Evolutionary conservation across 306 rosid genomes (phyloP), one percentile per base, ranked within the genome.

Genomic region (Inga leiocalycina): DNA sequence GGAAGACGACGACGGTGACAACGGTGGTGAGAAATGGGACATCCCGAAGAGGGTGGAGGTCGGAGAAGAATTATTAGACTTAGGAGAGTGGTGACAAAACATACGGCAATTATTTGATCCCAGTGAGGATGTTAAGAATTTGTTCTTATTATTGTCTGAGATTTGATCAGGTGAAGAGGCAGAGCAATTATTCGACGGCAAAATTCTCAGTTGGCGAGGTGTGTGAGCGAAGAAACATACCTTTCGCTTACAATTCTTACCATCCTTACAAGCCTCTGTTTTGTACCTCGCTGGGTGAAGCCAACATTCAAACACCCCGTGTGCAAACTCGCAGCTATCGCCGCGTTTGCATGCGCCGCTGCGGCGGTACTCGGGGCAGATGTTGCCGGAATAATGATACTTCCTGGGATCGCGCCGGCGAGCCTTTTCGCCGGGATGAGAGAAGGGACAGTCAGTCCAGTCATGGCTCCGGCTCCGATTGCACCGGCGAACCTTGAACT

Each of bases 401-500:
- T 86, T 84, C 5, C 94, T 87, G 5, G 98, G 98, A 67, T 96
- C 98, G 0, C 98, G 87, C 6, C 99, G 91, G 81, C 96, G 90
- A 0, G 99, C 99, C 81, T 93, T 96, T 81, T 93, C 99, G 0
- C 99, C 98, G 0, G 94, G 97, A 10, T 96, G 99, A 1, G 93
- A 92, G 1, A 92, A 96, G 3, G 99, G 97, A 51, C 99, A 96
- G 83, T 96, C 97, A 1, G 99, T 96, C 99, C 99, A 96, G 84
- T 96, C 99, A 62, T 96, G 99, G 85, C 98, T 96, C 45, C 99
- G 92, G 87, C 93, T 90, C 7, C 99, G 94, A 2, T 90, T 91
- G 82, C 99, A 96, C 3, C 91, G 87, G 17, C 98, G 91, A 64
- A 96, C 88, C 89, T 96, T 96, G 85, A 93, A 96, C 88, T 96